phyloP scores from a whole-genome alignment of 768 basidiomycete species.

The Phaeolepiota aurea region DNA sequence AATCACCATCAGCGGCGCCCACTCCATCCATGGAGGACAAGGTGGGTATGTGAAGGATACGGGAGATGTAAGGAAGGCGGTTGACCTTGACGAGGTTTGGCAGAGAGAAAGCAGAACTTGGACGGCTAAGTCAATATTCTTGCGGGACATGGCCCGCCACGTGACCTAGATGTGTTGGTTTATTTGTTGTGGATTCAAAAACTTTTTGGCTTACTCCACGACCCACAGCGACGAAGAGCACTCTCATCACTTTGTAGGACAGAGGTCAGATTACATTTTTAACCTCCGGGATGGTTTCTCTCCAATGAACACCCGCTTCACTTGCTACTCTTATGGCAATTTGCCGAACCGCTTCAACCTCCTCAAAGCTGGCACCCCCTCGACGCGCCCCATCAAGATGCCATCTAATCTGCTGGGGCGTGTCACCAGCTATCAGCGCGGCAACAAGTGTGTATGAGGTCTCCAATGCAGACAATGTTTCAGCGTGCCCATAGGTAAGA shows the following conservation, averaged over 20 bases:
- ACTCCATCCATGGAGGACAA: slow-evolving; percentile 27
- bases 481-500: slow-evolving; percentile 39
- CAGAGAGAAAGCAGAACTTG: too few species aligned
- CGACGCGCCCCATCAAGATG: slow-evolving; percentile 50
- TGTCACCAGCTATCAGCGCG: slow-evolving; percentile 52
- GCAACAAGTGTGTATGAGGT: slow-evolving; percentile 56
- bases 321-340: slow-evolving; percentile 46
- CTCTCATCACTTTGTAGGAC: too few species aligned
- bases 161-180: too few species aligned
- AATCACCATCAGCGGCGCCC: slow-evolving; percentile 24
- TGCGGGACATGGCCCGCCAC: too few species aligned
- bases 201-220: too few species aligned
- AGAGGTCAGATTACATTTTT: too few species aligned
- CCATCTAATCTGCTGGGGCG: slow-evolving; percentile 59
- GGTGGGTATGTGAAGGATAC: slow-evolving; percentile 7
- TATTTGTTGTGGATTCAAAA: too few species aligned
- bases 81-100: too few species aligned
- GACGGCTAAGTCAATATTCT: too few species aligned
- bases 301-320: slow-evolving; percentile 44
- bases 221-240: too few species aligned
- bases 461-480: slow-evolving; percentile 40
- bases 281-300: slow-evolving; percentile 41
- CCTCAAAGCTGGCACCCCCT: slow-evolving; percentile 43
- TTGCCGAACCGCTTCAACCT: slow-evolving; percentile 43
- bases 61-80: slow-evolving; percentile 7